Conservation (phyloP, 805 yeast species). For the Saturnispora zaruensis region DNA sequence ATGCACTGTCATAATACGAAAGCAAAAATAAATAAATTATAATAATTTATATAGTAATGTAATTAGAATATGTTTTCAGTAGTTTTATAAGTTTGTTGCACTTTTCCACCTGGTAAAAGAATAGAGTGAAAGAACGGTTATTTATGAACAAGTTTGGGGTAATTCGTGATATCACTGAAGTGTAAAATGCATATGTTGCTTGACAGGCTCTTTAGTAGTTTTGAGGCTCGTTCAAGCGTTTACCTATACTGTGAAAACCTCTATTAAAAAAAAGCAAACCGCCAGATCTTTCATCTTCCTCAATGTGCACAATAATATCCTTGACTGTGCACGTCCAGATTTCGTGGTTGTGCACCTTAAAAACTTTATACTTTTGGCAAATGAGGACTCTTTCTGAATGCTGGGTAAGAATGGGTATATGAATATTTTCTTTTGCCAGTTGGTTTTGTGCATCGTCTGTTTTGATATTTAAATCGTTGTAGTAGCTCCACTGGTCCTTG, state of each 20-base stretch:
- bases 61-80: not conserved
- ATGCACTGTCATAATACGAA: not conserved
- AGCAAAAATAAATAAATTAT: not conserved
- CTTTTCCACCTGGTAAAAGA: not conserved
- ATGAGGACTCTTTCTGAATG: constrained; percentile 54
- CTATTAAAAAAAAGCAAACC: constrained; percentile 62
- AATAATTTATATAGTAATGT: not conserved
- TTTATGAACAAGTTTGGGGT: not conserved
- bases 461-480: constrained; percentile 16
- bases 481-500: constrained; percentile 31
- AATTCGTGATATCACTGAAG: not conserved
- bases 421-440: constrained; percentile 15
- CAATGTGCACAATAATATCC: constrained; percentile 35
- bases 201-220: too few species aligned
- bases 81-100: not conserved
- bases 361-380: constrained; percentile 45
- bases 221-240: constrained; percentile 15
- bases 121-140: not conserved
- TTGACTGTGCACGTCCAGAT: constrained; percentile 79
- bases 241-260: constrained; percentile 41
- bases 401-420: constrained; percentile 46
- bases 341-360: constrained; percentile 75
- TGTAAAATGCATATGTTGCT: not conserved
- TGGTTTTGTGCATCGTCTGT: constrained; percentile 13
- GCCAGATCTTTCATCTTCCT: constrained; percentile 38